Base-by-base conservation (phyloP, 163 green algal species). In the Scenedesmus sp. region DNA sequence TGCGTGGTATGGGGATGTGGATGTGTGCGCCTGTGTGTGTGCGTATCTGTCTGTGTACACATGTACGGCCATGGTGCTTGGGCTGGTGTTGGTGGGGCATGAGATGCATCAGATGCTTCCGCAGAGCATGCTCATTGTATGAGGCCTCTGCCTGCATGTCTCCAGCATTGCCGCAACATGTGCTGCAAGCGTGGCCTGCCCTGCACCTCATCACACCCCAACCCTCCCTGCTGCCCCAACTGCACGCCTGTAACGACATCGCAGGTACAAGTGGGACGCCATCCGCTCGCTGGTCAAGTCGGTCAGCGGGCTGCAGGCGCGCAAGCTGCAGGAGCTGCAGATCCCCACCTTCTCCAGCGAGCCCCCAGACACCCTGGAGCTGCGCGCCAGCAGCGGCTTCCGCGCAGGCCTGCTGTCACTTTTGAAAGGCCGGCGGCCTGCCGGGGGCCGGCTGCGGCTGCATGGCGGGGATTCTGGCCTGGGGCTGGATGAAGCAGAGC, bases 261-360 rank as follows among this genome's bases (percentile, higher is more conserved):
- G 4, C 81, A 94, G 94, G 90, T 94, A 96, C 93, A 97, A 98
- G 93, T 97, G 96, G 96, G 96, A 98, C 93, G 94, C 95, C 12
- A 90, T 98, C 54, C 95, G 95, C 57, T 96, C 93, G 54, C 94
- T 97, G 64, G 84, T 98, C 88, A 98, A 97, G 94, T 95, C 84
- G 7, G 93, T 95, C 5, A 91, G 95, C 8, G 97, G 97, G 59
- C 93, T 98, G 87, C 97, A 99, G 88, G 91, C 94, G 8, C 77
- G 94, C 90, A 99, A 98, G 94, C 95, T 98, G 87, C 95, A 97
- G 94, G 96, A 95, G 88, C 70, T 94, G 86, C 74, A 93, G 64
- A 90, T 93, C 73, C 90, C 90, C 3, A 83, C 60, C 74, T 93
- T 60, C 46, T 70, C 34, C 73, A n/a, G 23, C 59, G 88, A 88